Percentiles rank a stretch among this genome's conserved stretches.
phyloP scores from a whole-genome alignment of 352 stramenopile species.

The Peronospora belbahrii region DNA sequence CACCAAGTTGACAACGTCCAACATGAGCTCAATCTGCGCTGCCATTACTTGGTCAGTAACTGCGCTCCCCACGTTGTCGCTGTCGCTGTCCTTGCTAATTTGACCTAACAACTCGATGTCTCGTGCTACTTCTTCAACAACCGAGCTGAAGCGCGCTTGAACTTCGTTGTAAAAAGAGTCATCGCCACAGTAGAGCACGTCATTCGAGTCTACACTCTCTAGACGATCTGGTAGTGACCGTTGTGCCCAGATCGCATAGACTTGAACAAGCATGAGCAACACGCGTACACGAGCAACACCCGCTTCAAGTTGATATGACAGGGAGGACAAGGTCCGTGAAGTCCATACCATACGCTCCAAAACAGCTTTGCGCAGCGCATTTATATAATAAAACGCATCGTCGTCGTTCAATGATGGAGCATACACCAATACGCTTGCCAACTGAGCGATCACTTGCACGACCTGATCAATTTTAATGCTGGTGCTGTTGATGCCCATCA shows the following conservation, averaged over 20 bases:
- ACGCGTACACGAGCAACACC: conserved; percentile 29
- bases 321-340: conserved; percentile 7
- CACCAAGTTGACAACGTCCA: conserved; percentile 55
- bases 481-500: conserved; percentile 1
- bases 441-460: conserved; percentile 26
- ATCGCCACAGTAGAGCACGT: conserved; percentile 73
- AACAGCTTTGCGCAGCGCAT: conserved; percentile 61
- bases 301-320: conserved; percentile 11
- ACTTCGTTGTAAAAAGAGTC: conserved; percentile 45
- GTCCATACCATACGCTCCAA: conserved; percentile 37
- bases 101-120: conserved; percentile 37
- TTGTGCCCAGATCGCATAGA: conserved; percentile 63
- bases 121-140: conserved; percentile 40
- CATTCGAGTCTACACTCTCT: conserved; percentile 70
- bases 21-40: conserved; percentile 43
- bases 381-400: conserved; percentile 85
- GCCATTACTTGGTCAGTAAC: conserved; percentile 4
- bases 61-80: background rate
- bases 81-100: background rate
- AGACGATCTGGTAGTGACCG: conserved; percentile 28
- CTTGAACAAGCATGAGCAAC: conserved; percentile 35
- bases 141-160: conserved; percentile 34
- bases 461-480: conserved; percentile 16
- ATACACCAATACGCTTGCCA: conserved; percentile 69
- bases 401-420: conserved; percentile 67